Evolutionary conservation across 1,139 yeast species (phyloP).

Genomic region (Yamadazyma atlantica): DNA sequence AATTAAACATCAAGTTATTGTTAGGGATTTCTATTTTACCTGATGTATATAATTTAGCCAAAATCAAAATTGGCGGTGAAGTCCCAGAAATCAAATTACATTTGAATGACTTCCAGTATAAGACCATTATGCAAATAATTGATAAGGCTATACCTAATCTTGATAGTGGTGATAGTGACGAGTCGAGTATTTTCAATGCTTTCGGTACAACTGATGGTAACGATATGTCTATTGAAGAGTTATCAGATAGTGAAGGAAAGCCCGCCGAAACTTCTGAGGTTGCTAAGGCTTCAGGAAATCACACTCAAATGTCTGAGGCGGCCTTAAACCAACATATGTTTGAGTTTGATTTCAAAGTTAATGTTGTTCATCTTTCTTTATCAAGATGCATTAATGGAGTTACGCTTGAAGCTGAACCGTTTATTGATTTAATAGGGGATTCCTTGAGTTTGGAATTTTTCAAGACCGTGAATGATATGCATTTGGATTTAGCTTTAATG

Average conservation of each 20-base stretch:
- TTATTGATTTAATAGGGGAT: constrained; percentile 74
- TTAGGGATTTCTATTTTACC: constrained; percentile 86
- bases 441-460: constrained; percentile 58
- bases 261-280: constrained; percentile 1
- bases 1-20: constrained; percentile 67
- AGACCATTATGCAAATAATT: constrained; percentile 75
- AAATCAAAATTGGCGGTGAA: constrained; percentile 71
- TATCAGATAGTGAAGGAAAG: constrained; percentile 3
- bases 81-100: constrained; percentile 74
- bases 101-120: constrained; percentile 86
- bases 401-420: constrained; percentile 61
- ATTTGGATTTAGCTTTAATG: constrained; percentile 60
- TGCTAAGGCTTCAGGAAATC: constrained; percentile 3
- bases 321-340: constrained; percentile 53
- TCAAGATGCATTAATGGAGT: constrained; percentile 65
- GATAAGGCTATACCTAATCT: constrained; percentile 70
- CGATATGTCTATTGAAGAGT: constrained; percentile 21
- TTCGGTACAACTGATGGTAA: constrained; percentile 22
- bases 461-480: constrained; percentile 62
- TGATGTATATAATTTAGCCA: constrained; percentile 71
- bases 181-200: constrained; percentile 35
- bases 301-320: constrained; percentile 16
- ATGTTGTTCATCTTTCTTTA: constrained; percentile 59
- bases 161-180: constrained; percentile 32
- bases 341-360: constrained; percentile 71